A percentile compares a stretch with the other conserved stretches of the same genome.
phyloP scores from a whole-genome alignment of 2,329 filamentous ascomycete genomes.

The Ophiostoma fasciatum region DNA sequence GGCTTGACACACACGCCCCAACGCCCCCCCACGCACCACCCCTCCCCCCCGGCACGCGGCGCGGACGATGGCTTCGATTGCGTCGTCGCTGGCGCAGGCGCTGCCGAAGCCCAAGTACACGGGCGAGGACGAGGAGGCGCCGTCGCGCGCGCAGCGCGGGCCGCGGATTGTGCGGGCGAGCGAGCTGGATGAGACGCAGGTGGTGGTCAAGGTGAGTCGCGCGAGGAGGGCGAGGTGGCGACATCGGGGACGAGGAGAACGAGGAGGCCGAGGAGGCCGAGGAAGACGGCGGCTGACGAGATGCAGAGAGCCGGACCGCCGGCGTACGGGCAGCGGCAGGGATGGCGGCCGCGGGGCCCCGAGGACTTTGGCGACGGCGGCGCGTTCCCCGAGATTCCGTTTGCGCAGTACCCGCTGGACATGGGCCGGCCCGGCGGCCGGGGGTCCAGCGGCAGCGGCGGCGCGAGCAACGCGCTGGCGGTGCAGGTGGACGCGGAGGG shows the following conservation, averaged over 20 bases:
- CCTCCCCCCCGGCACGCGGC: too few relatives aligned
- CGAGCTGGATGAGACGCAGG: conserved; percentile 70
- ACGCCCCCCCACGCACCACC: too few relatives aligned
- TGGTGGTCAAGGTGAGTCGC: conserved; percentile 54
- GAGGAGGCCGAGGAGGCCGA: background rate
- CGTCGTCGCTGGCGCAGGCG: conserved; percentile 58
- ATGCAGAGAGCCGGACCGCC: conserved; percentile 63
- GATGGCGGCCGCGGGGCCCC: conserved; percentile 77
- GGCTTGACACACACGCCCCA: too few relatives aligned
- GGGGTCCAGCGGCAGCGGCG: too few relatives aligned
- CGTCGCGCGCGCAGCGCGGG: conserved; percentile 58
- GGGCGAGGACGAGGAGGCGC: conserved; percentile 73
- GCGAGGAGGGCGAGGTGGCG: background rate
- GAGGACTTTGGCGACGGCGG: conserved; percentile 96
- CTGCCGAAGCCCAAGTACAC: conserved; percentile 85
- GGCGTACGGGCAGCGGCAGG: conserved; percentile 69
- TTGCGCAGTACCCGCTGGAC: conserved; percentile 89
- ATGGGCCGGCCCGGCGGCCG: conserved; percentile 67
- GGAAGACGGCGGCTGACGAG: background rate
- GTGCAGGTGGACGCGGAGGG: conserved; percentile 83
- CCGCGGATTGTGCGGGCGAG: conserved; percentile 68
- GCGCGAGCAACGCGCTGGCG: conserved; percentile 73
- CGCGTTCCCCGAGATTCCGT: conserved; percentile 33
- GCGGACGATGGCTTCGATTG: conserved; percentile 52
- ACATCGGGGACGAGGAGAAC: too few relatives aligned